phyloP scores from a whole-genome alignment of 345 rosid genomes.

The Raphanus raphanistrum region DNA sequence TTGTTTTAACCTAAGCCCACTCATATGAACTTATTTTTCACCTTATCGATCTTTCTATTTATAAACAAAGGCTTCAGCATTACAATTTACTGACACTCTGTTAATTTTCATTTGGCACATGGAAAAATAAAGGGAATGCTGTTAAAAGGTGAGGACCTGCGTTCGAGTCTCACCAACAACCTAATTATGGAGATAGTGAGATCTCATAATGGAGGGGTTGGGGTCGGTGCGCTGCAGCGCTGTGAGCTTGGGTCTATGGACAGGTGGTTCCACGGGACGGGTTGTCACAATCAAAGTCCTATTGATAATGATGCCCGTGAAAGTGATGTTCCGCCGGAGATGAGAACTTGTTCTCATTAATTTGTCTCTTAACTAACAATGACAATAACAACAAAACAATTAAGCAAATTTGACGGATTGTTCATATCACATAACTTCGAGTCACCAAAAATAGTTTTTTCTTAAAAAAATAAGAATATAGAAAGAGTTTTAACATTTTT shows the following conservation, averaged over 20 bases:
- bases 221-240: too few species aligned
- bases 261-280: too few species aligned
- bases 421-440: neutral
- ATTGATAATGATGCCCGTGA: too few species aligned
- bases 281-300: too few species aligned
- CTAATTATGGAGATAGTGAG: too few species aligned
- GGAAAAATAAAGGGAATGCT: neutral
- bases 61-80: neutral
- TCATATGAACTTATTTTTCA: neutral
- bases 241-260: too few species aligned
- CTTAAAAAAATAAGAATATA: neutral
- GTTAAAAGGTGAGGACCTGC: too few species aligned
- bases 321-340: neutral
- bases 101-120: neutral
- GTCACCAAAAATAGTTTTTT: neutral
- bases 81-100: conserved; percentile 5
- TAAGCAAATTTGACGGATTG: neutral
- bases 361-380: neutral
- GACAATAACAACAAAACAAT: neutral
- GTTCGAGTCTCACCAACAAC: too few species aligned
- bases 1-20: neutral
- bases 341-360: neutral
- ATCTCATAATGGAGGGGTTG: too few species aligned
- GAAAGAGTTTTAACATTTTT: neutral
- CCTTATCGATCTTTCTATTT: neutral